A percentile compares a stretch with the other conserved stretches of the same genome.
phyloP scores from a whole-genome alignment of 352 stramenopile species.

The Phytopythium kandeliae region DNA sequence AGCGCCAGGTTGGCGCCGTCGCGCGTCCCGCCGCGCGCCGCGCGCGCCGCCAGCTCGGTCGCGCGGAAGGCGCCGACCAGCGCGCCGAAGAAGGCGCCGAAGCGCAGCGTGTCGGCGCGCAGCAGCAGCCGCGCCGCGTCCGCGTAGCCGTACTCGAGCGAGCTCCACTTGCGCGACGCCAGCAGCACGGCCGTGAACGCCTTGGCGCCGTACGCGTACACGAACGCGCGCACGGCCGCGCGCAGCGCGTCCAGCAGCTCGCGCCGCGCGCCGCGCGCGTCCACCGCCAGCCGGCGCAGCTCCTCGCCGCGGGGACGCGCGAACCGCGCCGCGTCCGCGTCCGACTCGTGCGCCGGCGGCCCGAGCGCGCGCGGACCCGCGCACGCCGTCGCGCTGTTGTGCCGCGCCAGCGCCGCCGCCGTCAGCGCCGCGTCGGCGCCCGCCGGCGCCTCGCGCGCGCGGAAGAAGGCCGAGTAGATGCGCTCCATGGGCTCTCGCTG shows the following conservation, averaged over 20 bases:
- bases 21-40: constrained; percentile 30
- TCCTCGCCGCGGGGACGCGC: constrained; percentile 27
- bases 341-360: constrained; percentile 7
- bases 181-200: constrained; percentile 75
- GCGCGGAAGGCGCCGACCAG: constrained; percentile 70
- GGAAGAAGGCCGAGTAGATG: constrained; percentile 86
- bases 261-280: constrained; percentile 23
- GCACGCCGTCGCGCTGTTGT: constrained; percentile 40
- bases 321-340: constrained; percentile 19
- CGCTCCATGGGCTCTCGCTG: too few species aligned
- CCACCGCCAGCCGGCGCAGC: constrained; percentile 22
- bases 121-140: constrained; percentile 67
- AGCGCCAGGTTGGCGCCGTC: constrained; percentile 65
- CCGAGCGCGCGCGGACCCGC: too few species aligned
- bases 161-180: constrained; percentile 74
- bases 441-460: constrained; percentile 9
- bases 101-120: constrained; percentile 64
- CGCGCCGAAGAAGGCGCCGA: constrained; percentile 69
- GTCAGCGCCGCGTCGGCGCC: constrained; percentile 47
- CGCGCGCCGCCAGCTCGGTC: constrained; percentile 48
- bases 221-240: constrained; percentile 43
- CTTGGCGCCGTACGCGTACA: constrained; percentile 78
- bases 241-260: constrained; percentile 45
- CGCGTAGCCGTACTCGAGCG: constrained; percentile 68
- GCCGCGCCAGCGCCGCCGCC: constrained; percentile 50